phyloP scores from a whole-genome alignment of 2,329 filamentous ascomycete species.

The Endoconidiophora polonica region DNA sequence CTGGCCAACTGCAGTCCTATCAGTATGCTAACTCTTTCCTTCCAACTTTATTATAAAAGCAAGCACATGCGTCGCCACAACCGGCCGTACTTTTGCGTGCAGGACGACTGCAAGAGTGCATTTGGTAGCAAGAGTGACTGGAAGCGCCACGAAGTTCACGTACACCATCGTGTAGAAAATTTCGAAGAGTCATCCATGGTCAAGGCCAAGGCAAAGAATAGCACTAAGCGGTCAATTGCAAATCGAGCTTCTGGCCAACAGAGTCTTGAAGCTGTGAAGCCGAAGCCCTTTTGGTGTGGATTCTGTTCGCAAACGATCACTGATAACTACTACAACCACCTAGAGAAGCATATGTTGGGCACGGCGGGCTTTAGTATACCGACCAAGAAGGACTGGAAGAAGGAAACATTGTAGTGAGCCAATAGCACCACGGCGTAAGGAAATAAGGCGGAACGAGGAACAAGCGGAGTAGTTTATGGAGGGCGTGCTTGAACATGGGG shows the following conservation, averaged over 20 bases:
- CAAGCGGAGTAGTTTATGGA: no score
- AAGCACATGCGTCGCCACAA: not conserved
- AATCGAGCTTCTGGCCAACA: no score
- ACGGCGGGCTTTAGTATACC: not conserved
- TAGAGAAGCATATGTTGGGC: not conserved
- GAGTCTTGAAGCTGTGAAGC: no score
- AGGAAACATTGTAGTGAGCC: not conserved
- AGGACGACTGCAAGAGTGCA: conserved; percentile 45
- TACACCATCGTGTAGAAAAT: conserved; percentile 31
- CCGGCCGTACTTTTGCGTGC: conserved; percentile 71
- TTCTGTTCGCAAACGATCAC: not conserved
- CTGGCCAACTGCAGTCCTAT: no score
- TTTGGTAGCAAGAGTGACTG: conserved; percentile 93
- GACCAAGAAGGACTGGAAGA: not conserved
- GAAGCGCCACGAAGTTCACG: conserved; percentile 76
- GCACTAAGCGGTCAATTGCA: no score
- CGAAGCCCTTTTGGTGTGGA: not conserved
- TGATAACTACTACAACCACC: not conserved
- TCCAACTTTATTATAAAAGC: not conserved
- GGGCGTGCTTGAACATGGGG: no score
- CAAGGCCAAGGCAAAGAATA: no score
- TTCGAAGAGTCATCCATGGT: no score
- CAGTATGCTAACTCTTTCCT: no score
- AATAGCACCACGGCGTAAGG: no score
- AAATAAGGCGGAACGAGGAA: not conserved